These are phyloP conservation scores for Psophocarpus tetragonolobus DNA, from an alignment of 306 rosid species.

Conservation along the genomic window DNA sequence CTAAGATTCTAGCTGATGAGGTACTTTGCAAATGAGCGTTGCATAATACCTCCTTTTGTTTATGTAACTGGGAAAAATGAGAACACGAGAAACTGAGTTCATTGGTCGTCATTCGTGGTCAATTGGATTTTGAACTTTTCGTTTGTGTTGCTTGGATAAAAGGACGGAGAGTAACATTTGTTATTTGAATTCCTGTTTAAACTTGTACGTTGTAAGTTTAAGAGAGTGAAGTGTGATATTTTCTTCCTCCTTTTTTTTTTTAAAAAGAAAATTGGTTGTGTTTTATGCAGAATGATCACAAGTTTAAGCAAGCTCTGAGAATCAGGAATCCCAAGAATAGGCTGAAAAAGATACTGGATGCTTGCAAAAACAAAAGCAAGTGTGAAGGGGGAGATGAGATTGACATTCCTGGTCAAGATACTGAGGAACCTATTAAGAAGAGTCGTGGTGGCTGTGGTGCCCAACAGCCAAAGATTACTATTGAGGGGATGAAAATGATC, in stretches of 20 bases:
- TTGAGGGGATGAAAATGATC: slow-evolving; percentile 91
- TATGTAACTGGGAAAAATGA: background rate
- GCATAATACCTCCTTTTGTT: background rate
- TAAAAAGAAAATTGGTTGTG: slow-evolving; percentile 3
- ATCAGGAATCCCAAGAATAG: slow-evolving; percentile 83
- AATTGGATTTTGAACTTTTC: background rate
- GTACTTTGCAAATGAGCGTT: slow-evolving; percentile 40
- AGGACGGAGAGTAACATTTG: slow-evolving; percentile 10
- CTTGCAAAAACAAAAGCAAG: slow-evolving; percentile 87
- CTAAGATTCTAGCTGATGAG: slow-evolving; percentile 88
- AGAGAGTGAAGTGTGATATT: background rate
- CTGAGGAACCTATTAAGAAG: slow-evolving; percentile 79
- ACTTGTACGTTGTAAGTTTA: background rate
- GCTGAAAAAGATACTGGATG: slow-evolving; percentile 80
- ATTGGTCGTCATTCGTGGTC: background rate
- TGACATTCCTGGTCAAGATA: slow-evolving; percentile 64
- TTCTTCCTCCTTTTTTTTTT: no score
- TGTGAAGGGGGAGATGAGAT: slow-evolving; percentile 99
- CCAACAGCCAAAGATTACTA: slow-evolving; percentile 89
- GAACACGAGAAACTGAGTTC: background rate
- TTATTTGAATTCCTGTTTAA: background rate
- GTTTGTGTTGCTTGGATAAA: background rate
- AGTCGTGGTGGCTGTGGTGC: slow-evolving; percentile 99
- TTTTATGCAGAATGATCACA: slow-evolving; percentile 74
- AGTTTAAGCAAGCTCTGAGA: slow-evolving; percentile 88